Evolutionary conservation across 2,329 filamentous ascomycete genomes (phyloP).

Genomic region (Hypoxylon sp.): DNA sequence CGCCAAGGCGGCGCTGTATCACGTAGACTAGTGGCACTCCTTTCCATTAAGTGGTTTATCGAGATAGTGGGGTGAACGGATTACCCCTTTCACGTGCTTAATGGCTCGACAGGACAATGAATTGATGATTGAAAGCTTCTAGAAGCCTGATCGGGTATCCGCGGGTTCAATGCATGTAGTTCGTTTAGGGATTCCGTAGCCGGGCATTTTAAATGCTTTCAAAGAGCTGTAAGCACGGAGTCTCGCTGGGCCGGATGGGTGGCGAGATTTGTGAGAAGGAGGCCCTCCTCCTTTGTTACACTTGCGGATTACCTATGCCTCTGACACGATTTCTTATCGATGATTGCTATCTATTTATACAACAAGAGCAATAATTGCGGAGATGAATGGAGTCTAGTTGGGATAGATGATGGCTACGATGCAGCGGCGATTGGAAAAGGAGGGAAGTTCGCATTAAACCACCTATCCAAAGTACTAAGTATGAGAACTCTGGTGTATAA

Average conservation of each 20-base stretch:
- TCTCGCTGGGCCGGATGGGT: neutral
- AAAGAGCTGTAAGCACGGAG: neutral
- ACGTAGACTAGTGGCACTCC: neutral
- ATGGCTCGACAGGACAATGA: neutral
- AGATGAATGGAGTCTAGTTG: neutral
- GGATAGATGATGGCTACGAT: neutral
- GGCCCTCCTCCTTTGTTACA: neutral
- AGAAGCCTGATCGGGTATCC: neutral
- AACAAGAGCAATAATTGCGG: neutral
- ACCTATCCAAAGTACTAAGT: no score
- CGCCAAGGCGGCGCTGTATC: constrained; percentile 12
- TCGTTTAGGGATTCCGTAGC: neutral
- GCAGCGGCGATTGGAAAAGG: neutral
- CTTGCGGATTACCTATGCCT: neutral
- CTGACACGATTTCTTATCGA: neutral
- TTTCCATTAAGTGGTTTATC: constrained; percentile 7
- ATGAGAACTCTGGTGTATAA: no score
- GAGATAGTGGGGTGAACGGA: constrained; percentile 1
- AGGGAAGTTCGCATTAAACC: no score
- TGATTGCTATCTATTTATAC: neutral
- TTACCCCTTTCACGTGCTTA: neutral
- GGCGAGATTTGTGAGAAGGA: neutral
- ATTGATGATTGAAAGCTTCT: neutral
- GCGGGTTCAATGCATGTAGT: neutral
- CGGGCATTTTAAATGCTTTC: neutral